Evolutionary conservation across 31 red algal species (phyloP), one percentile per base, ranked within the genome.

Genomic region (Endocladia muricata): DNA sequence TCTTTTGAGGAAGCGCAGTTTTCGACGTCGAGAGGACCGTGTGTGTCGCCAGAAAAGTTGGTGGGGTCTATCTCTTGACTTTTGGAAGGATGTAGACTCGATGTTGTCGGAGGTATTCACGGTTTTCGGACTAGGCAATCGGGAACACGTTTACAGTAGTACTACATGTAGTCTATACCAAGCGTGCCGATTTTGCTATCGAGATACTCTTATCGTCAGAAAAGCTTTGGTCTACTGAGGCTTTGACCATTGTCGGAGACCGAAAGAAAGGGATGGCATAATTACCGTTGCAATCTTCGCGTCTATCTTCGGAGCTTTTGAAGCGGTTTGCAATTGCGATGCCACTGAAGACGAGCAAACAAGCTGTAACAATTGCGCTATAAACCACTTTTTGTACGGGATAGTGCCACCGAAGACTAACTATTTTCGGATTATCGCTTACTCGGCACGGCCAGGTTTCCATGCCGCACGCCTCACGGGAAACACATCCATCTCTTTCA

Each of bases 1-100:
- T 62, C 80, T 33, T 97, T 76, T 71, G 66, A 92, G 64, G 83
- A 85, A 41, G 74, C 79, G 28, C 62, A 71, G 28, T 91, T 91
- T 78, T 19, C 38, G 31, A 83, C 80, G 15, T 40, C 39, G 9
- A 55, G 41, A 1, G 88, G 79, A 37, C 71, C 74, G 4, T 83
- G 79, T 39, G 44, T 91, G n/a, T 84, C 79, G 5, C 79, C 88
- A 55, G 38, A 59, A 37, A 63, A 72, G 41, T 29, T 91, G 4
- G 74, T 91, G 9, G 88, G 88, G 5, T 52, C 63, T 1, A 71
- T 87, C 62, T 87, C 83, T 19, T 87, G n/a, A n/a, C n/a, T n/a
- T n/a, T n/a, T n/a, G n/a, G n/a, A n/a, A n/a, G n/a, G n/a, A n/a
- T n/a, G n/a, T n/a, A n/a, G n/a, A n/a, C n/a, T n/a, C n/a, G n/a